Percentiles rank a stretch among this genome's conserved stretches.
Conservation (phyloP, 2,329 filamentous ascomycete genomes). For the Ascochyta viciae-villosae region DNA sequence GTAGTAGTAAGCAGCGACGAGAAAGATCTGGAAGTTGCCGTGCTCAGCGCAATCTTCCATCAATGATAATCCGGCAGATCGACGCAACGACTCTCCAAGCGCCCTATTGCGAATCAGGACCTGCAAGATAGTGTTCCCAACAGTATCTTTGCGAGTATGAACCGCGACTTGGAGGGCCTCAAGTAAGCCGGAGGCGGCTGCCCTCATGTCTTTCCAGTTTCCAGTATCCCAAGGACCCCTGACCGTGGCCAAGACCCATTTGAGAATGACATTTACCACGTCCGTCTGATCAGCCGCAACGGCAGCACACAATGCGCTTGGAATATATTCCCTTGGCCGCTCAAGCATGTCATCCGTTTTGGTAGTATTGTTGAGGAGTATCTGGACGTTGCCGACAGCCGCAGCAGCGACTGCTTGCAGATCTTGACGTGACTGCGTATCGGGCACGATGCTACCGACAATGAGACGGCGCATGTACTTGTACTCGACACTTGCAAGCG, state of each 20-base stretch:
- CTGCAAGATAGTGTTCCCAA: not conserved
- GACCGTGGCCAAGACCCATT: not conserved
- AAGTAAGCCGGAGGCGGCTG: not conserved
- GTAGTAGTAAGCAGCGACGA: not conserved
- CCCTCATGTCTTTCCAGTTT: not conserved
- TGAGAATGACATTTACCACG: not conserved
- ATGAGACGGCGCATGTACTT: not conserved
- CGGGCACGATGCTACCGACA: not conserved
- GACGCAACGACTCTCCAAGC: not conserved
- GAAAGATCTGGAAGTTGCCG: not conserved
- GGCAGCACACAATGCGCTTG: not conserved
- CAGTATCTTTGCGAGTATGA: not conserved
- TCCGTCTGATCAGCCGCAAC: not conserved
- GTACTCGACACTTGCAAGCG: not conserved
- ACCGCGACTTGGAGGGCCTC: not conserved
- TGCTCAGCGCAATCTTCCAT: not conserved
- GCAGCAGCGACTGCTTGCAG: not conserved
- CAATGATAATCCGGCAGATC: not conserved
- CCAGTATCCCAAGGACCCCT: not conserved
- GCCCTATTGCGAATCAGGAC: not conserved
- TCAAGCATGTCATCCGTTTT: not conserved
- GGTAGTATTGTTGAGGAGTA: not conserved
- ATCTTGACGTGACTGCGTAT: no score
- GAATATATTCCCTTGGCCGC: not conserved
- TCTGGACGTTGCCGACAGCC: not conserved